Evolutionary conservation across 257 asterid species (phyloP), one percentile per base, ranked within the genome.

Genomic region (Solanum neorickii): DNA sequence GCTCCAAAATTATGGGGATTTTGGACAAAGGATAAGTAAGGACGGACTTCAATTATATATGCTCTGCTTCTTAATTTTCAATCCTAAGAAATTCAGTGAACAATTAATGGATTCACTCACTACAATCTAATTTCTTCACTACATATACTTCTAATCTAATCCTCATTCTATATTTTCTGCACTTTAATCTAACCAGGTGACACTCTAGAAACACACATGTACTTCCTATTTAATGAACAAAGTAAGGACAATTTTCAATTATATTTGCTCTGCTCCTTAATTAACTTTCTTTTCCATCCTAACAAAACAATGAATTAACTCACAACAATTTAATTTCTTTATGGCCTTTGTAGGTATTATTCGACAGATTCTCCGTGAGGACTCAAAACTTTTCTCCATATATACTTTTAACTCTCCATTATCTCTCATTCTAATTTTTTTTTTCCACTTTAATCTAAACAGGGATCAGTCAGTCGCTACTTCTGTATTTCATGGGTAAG

Each of bases 401-500:
- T n/a, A 7, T 14, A 9, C 3, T 29, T 37, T 12, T 13, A 23
- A 44, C 42, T 14, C 60, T 75, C 35, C 35, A 39, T 37, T 15
- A 39, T 37, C 12, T 76, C 12, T 42, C 37, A 25, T 25, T 25
- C 27, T 25, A 25, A 25, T 25, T 7, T 3, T 3, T 76, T 75
- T 5, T 12, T 39, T 75, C 20, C 6, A 39, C 20, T 10, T 75
- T 76, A 76, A 41, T 42, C 37, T 35, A 0, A 35, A 1, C 83
- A 76, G 60, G 0, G 62, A 41, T 1, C 20, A 0, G 1, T 46
- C 6, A 12, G 6, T 12, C 18, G 4, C 35, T 23, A 12, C 6
- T 2, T 76, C 0, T 0, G 4, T 0, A 1, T 6, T 23, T 23
- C 31, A 12, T 3, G 13, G 0, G 83, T 75, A 75, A 23, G 83